Evolutionary conservation across 176 grass and related monocot genomes (phyloP).

Genomic region (Cocos nucifera): DNA sequence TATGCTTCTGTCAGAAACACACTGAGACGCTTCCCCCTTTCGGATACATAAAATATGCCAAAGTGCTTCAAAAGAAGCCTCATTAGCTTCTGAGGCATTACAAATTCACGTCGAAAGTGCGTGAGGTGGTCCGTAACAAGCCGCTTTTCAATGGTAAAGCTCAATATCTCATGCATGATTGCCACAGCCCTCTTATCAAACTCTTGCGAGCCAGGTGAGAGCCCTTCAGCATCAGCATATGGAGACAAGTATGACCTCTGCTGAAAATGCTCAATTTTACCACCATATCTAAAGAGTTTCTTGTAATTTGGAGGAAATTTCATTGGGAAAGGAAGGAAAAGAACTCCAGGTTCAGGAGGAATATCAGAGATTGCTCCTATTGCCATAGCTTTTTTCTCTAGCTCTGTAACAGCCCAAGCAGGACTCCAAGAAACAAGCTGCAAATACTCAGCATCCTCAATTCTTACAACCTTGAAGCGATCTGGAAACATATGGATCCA

Average conservation of each 20-base stretch:
- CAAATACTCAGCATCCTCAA: slow-evolving; percentile 54
- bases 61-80: slow-evolving; percentile 73
- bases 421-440: slow-evolving; percentile 69
- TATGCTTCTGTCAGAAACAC: slow-evolving; percentile 84
- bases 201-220: slow-evolving; percentile 48
- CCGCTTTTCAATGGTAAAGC: slow-evolving; percentile 80
- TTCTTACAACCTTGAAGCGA: slow-evolving; percentile 38
- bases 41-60: slow-evolving; percentile 86
- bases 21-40: slow-evolving; percentile 65
- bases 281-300: slow-evolving; percentile 44
- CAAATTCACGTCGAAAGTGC: slow-evolving; percentile 73
- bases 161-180: slow-evolving; percentile 78
- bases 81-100: slow-evolving; percentile 90
- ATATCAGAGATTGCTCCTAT: slow-evolving; percentile 11
- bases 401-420: slow-evolving; percentile 64
- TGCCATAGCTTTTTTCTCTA: slow-evolving; percentile 42
- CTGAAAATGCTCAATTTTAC: slow-evolving; percentile 56
- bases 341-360: slow-evolving; percentile 31
- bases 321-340: slow-evolving; percentile 66
- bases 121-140: slow-evolving; percentile 83
- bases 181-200: slow-evolving; percentile 88
- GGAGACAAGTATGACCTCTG: slow-evolving; percentile 54
- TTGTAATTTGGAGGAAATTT: slow-evolving; percentile 64
- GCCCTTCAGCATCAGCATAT: slow-evolving; percentile 51
- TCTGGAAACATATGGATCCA: slow-evolving; percentile 79